These are phyloP conservation scores for Clarireedia homoeocarpa DNA, from an alignment of 2,329 filamentous ascomycete genomes.

Conservation along the genomic window DNA sequence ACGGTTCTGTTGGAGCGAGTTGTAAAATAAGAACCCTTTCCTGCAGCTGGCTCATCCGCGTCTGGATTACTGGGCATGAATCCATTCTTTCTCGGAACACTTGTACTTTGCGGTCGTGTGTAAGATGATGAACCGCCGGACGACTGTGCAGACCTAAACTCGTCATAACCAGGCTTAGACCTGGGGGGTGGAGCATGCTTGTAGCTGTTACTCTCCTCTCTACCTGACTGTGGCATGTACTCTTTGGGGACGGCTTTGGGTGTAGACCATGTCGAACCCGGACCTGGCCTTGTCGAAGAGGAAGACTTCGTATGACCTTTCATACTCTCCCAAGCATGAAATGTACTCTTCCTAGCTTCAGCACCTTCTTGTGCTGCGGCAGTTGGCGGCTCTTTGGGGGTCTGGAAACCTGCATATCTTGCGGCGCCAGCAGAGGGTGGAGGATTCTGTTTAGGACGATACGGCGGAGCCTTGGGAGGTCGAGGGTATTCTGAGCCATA, in stretches of 20 bases:
- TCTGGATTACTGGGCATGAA: constrained; percentile 28
- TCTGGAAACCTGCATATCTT: constrained; percentile 26
- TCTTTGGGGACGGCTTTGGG: constrained; percentile 21
- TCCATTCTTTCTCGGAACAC: constrained; percentile 22
- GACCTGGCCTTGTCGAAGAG: constrained; percentile 6
- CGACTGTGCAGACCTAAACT: constrained; percentile 14
- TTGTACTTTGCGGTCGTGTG: constrained; percentile 19
- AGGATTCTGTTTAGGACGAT: constrained; percentile 12
- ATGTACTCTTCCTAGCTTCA: constrained; percentile 25
- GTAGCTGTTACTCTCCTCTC: constrained; percentile 19
- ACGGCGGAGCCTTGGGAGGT: constrained; percentile 27
- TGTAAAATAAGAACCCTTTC: constrained; percentile 26
- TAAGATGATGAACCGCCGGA: constrained; percentile 8
- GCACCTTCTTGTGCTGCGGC: constrained; percentile 25
- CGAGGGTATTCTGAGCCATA: constrained; percentile 25
- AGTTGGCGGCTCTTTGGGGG: constrained; percentile 22
- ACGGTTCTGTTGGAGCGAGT: constrained; percentile 22
- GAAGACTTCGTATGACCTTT: constrained; percentile 12
- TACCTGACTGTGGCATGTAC: constrained; percentile 17
- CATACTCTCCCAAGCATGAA: constrained; percentile 29
- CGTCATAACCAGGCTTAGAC: constrained; percentile 17
- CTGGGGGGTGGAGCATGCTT: constrained; percentile 15
- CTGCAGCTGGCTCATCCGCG: constrained; percentile 28
- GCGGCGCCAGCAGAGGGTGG: constrained; percentile 26
- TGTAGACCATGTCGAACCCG: constrained; percentile 13